Evolutionary conservation across 805 yeast genomes (phyloP), one percentile per base, ranked within the genome.

Genomic region (Yarrowia yakushimensis): DNA sequence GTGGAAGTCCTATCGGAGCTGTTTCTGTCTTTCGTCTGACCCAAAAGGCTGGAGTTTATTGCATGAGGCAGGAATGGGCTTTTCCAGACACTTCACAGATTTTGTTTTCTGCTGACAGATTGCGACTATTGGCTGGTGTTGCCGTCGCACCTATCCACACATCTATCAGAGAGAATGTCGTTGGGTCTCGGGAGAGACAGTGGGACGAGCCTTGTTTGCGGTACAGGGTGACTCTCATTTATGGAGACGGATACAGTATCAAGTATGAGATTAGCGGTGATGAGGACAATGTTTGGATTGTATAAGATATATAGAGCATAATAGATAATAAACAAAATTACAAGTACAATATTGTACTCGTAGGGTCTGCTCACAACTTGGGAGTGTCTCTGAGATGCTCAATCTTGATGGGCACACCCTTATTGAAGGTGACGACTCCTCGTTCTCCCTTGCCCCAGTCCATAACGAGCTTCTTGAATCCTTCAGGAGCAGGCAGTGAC

Each of bases 61-160:
- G 76, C 18, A 67, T 80, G 67, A 70, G 84, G 50, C 80, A 79
- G 57, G 84, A 81, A 63, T 72, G 61, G 61, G 61, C 48, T 5
- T 41, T 55, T 22, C 61, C 61, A 30, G 61, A 55, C 30, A 55
- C 48, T 2, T 55, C 48, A 9, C 61, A 41, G 23, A 41, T 55
- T 22, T n/a, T 55, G 25, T 34, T 52, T 18, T 52, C 43, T 11
- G 43, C 59, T 1, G 59, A 52, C 25, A 34, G 59, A 34, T 30
- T 52, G 33, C 18, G 59, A 25, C 25, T 52, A 2, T 17, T 52
- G 30, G 59, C 59, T 9, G 59, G 59, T 17, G 59, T 52, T 25
- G 59, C 59, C 2, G 43, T 52, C 0, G 31, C 59, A 4, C 59
- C 59, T 2, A 34, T 52, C 10, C 59, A 36, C 18, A 52, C 59